Evolutionary conservation across 2,329 filamentous ascomycete species (phyloP), one percentile per base, ranked within the genome.

Genomic region (Dendrostoma leiphaemia): DNA sequence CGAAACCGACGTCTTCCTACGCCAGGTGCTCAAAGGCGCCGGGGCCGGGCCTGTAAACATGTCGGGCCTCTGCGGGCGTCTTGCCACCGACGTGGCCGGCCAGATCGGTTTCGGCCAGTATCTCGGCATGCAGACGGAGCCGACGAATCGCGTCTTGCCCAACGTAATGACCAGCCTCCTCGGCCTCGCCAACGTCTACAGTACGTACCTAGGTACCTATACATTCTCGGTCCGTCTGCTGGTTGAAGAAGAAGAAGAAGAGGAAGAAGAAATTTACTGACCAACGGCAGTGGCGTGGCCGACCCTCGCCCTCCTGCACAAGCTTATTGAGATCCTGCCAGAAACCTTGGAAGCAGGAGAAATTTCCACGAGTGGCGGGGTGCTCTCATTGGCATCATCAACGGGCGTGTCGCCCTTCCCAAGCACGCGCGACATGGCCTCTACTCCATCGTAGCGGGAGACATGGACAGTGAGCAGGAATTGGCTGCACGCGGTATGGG

Each of bases 81-180:
- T 62, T 4, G 51, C 46, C 1, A 38, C 58, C 3, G 61, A 62
- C 31, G 29, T 61, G 23, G 40, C 59, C 21, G 59, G 61, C 19
- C 57, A 47, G 13, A 45, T 61, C 1, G 57, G 55, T 10, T 59
- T 59, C 31, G 57, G 57, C 1, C 53, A 44, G 26, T 34, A 48
- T 1, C 46, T 55, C 4, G 53, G 56, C 9, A 53, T 51, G 12
- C 54, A 60, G 47, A 58, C 34, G 4, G 46, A 57, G 15, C 38
- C 44, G 2, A 32, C 44, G 5, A 47, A 47, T 28, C 28, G 29
- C 3, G 12, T 32, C n/a, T 13, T 47, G 2, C n/a, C 21, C 7
- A 13, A 34, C 19, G 44, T 29, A 4, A 47, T 47, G 44, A 12
- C 26, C 15, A 32, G 28, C 7, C 13, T 47, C 6, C 32, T 32